Percentiles rank a stretch among this genome's conserved stretches.
phyloP scores from a whole-genome alignment of 2,329 filamentous ascomycete species.

The Aspergillus ochraceoroseus region DNA sequence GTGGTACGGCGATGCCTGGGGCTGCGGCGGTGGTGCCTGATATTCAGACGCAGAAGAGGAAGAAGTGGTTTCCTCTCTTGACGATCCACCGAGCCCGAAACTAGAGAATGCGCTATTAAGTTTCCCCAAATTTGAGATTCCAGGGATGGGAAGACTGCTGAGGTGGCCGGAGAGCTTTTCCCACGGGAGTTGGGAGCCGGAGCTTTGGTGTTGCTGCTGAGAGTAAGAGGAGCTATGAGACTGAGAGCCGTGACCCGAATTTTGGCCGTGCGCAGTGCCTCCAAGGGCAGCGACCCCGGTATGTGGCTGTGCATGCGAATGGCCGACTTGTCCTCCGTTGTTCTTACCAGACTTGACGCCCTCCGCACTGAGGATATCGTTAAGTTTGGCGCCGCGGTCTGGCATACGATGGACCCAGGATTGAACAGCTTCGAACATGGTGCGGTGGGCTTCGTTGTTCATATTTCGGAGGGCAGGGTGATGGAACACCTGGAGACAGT shows the following conservation, averaged over 20 bases:
- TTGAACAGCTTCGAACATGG: constrained; percentile 84
- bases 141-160: constrained; percentile 33
- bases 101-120: constrained; percentile 31
- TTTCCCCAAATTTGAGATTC: constrained; percentile 38
- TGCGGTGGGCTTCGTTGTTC: constrained; percentile 69
- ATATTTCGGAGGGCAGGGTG: constrained; percentile 79
- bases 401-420: constrained; percentile 70
- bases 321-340: constrained; percentile 29
- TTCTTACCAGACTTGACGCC: constrained; percentile 81
- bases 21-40: constrained; percentile 3
- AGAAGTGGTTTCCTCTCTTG: constrained; percentile 17
- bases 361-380: constrained; percentile 72
- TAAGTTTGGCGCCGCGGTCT: constrained; percentile 62
- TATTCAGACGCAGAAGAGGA: no score
- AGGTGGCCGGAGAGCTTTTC: constrained; percentile 26
- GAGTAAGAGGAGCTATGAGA: constrained; percentile 21
- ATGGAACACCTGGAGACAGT: constrained; percentile 79
- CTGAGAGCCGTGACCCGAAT: constrained; percentile 18
- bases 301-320: constrained; percentile 32
- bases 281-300: constrained; percentile 23
- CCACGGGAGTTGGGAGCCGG: constrained; percentile 27
- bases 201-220: constrained; percentile 10
- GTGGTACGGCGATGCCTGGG: constrained; percentile 5
- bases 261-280: constrained; percentile 25
- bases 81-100: constrained; percentile 28